Evolutionary conservation across 352 stramenopile species (phyloP), one percentile per base, ranked within the genome.

Genomic region (Phytophthora chlamydospora): DNA sequence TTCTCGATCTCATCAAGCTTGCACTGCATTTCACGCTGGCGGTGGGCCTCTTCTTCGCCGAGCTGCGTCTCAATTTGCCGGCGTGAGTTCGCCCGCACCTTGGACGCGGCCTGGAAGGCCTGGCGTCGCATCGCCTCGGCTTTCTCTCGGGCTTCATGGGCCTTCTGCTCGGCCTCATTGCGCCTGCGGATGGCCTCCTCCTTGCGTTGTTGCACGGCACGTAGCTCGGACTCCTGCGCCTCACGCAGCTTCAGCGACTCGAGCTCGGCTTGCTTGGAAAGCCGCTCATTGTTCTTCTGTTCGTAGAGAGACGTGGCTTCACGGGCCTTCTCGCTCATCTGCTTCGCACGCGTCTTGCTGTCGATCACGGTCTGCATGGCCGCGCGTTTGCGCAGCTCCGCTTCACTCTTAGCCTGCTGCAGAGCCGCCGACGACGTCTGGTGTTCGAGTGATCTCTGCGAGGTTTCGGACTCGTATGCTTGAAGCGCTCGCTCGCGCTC

Each of bases 301-400:
- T 91, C 71, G 40, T 85, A 92, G 6, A 84, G 43, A 10, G 73
- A 73, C 3, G 84, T 85, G 7, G 86, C 84, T 31, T 78, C 64
- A 16, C 78, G 81, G 9, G 83, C 84, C 27, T 91, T 89, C 14
- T 79, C 56, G 11, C 70, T 85, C 69, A 91, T 83, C 36, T 82
- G 63, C 24, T 83, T 72, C 29, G 84, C 83, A 1, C 71, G 73
- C 6, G 50, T 61, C 55, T 95, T 95, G 58, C 75, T 82, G 46
- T 92, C 73, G 38, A 95, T 88, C 16, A 95, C 81, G 7, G 71
- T 77, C 62, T 92, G 82, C 65, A 95, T 86, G 13, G 86, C 83
- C 8, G 74, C 71, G 48, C 62, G 82, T 49, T 93, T 93, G 49
- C 76, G 79, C 17, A 72, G 53, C 41, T 89, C 84, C 13, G 81